Base-by-base conservation (phyloP, 179 eudicot genomes). In the Silene noctiflora region DNA sequence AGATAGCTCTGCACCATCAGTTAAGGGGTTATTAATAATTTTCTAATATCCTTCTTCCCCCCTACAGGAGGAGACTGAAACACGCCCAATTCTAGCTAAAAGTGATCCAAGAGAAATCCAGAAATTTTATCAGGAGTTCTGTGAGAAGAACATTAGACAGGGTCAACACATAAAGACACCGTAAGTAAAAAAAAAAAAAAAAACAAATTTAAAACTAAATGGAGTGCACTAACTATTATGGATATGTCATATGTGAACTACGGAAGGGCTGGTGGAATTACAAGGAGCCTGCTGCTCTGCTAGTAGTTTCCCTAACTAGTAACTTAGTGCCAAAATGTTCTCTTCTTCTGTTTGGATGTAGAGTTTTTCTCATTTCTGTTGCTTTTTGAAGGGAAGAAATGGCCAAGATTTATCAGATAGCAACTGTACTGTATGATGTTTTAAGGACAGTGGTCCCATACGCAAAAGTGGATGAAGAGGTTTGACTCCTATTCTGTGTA, bases 341-440 rank as follows among this genome's bases (percentile, higher is more conserved):
- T 27, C 29, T 27, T 27, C 29, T 27, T 27, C 29, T 27, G 29
- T 27, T 29, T 29, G 19, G n/a, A 51, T 63, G 13, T 55, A 3
- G 29, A 59, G 46, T 5, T 16, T 77, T 17, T 35, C 69, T 44
- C 71, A 27, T 76, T 35, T 69, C 31, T 48, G 64, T 59, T 80
- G 44, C 79, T 69, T 78, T n/a, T 74, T 83, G 56, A 83, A 95
- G 99, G 85, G 94, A 93, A 88, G 97, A 95, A 86, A 93, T 95
- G 99, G 96, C 98, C 51, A 93, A 93, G 86, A 83, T 87, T 51
- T 89, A 89, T 86, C 98, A 90, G 81, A 96, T 91, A 83, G 99
- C 99, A n/a, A 85, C 91, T 10, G 98, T 96, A 53, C 80, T 96
- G 78, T 91, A 91, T 83, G 98, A 93, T 79, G 98, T 91, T 72